Evolutionary conservation across 495 filamentous ascomycete species (phyloP), one percentile per base, ranked within the genome.

Genomic region (Penicillium antarcticum): DNA sequence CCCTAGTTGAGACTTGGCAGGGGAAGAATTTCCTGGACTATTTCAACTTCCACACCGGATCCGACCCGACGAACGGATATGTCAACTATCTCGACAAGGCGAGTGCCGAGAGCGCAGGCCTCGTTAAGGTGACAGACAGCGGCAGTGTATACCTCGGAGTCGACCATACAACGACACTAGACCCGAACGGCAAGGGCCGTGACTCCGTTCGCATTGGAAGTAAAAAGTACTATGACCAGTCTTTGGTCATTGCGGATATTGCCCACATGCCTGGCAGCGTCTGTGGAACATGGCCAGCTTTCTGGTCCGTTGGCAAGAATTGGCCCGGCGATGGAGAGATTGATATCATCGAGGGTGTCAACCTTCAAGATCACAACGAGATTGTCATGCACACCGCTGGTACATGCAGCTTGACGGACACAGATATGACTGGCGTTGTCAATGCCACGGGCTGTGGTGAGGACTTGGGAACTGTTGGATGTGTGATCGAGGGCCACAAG

Each of bases 291-390:
- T 90, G 86, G 87, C 87, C 87, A 16, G 81, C 87, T n/a, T 80
- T 79, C 52, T 95, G 90, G 88, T 86, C 82, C 2, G 72, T 85
- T 11, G 88, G 89, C 14, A 76, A 79, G 5, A 74, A 83, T 41
- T 97, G 92, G 92, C 92, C 91, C 0, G 64, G 69, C 10, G 75
- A 80, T 32, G 92, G 92, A 17, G 92, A 97, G 68, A 91, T 95
- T 54, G 91, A 96, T 74, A 91, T 96, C 57, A 85, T 96, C 63
- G 91, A 97, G 63, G 88, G 88, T 35, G 87, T 95, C 52, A 90
- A 94, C 68, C 58, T 72, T 31, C 76, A 85, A 42, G 67, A 74
- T 0, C 70, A 77, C 45, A 87, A 92, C 56, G 63, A 76, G 34
- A 83, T 95, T 56, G 85, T 89, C 2, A 75, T 96, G 31, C 92